phyloP scores from a whole-genome alignment of 2,329 filamentous ascomycete genomes.

The Neofusicoccum kwambonambiense region DNA sequence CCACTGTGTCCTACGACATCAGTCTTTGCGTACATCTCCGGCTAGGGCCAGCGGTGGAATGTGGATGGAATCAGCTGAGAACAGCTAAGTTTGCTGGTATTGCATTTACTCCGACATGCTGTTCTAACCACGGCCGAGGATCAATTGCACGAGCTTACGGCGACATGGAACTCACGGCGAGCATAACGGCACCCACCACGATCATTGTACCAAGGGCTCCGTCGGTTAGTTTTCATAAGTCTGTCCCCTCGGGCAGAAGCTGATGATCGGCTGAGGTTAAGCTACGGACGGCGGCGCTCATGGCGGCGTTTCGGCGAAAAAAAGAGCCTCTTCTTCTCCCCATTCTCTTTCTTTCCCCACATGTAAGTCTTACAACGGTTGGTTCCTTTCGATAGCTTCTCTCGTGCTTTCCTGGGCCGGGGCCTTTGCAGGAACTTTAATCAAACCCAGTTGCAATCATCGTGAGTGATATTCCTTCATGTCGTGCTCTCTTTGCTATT shows the following conservation, averaged over 20 bases:
- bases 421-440: background rate
- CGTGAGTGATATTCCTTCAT: background rate
- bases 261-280: conserved; percentile 13
- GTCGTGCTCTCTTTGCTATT: background rate
- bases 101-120: conserved; percentile 5
- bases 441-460: background rate
- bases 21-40: background rate
- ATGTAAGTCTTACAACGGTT: conserved; percentile 19
- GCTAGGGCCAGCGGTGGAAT: background rate
- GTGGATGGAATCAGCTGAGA: conserved; percentile 14
- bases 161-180: conserved; percentile 1
- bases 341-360: conserved; percentile 6
- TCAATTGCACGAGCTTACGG: conserved; percentile 3
- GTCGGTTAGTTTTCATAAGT: conserved; percentile 16
- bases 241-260: conserved; percentile 6
- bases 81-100: conserved; percentile 20
- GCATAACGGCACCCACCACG: background rate
- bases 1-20: background rate
- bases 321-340: conserved; percentile 4
- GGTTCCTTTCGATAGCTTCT: conserved; percentile 12
- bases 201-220: background rate
- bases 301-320: conserved; percentile 1
- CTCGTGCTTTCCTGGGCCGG: background rate
- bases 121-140: conserved; percentile 18
- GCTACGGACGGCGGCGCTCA: conserved; percentile 7